Conservation (phyloP, 1,284 basidiomycete genomes). For the Leccinum solheimii region DNA sequence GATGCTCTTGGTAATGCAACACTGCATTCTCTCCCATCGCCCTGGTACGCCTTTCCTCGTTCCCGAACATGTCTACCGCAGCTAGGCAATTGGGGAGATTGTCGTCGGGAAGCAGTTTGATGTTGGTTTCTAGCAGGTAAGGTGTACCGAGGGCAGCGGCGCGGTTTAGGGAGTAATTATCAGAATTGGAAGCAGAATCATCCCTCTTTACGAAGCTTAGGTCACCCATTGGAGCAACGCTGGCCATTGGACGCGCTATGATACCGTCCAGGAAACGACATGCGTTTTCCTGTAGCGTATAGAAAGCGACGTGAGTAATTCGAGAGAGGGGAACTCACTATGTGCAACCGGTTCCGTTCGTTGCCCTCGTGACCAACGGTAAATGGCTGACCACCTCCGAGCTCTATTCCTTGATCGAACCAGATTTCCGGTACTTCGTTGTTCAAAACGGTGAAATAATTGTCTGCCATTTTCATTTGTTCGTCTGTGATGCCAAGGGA, state of each 20-base stretch:
- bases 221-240: neutral
- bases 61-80: constrained; percentile 41
- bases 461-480: constrained; percentile 67
- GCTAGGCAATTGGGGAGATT: constrained; percentile 27
- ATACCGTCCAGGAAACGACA: constrained; percentile 31
- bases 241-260: constrained; percentile 3
- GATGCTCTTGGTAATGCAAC: constrained; percentile 43
- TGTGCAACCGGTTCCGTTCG: constrained; percentile 56
- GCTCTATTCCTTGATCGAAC: constrained; percentile 62
- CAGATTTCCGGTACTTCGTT: constrained; percentile 54
- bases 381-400: constrained; percentile 61
- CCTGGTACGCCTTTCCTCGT: constrained; percentile 40
- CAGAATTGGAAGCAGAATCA: neutral
- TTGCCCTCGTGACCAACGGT: constrained; percentile 60
- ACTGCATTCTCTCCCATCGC: constrained; percentile 37
- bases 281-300: constrained; percentile 23
- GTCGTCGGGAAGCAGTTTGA: constrained; percentile 44
- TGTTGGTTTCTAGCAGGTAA: constrained; percentile 58
- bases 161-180: constrained; percentile 25
- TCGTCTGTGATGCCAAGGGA: constrained; percentile 46
- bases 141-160: constrained; percentile 47
- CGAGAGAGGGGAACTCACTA: constrained; percentile 43
- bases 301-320: neutral
- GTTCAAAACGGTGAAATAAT: constrained; percentile 60
- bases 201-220: constrained; percentile 16